Base-by-base conservation (phyloP, 306 rosid species). In the Cucumis melo region DNA sequence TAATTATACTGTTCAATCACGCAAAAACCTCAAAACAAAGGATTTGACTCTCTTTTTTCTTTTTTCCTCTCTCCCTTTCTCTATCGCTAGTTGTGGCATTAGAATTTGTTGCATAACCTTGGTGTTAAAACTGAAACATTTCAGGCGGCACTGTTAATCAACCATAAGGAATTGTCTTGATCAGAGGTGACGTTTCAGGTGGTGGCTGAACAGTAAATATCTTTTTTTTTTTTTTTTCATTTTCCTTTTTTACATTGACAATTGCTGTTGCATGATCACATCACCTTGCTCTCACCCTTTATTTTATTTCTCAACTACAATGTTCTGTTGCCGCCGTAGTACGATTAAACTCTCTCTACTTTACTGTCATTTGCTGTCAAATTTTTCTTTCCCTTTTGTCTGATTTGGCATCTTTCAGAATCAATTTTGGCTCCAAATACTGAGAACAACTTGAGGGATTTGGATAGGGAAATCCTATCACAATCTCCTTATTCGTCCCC, bases 151-250 rank as follows among this genome's bases (percentile, higher is more conserved):
- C 76, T 72, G 61, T 27, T 72, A 13, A 13, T 48, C 44, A 50
- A 72, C 61, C 21, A 46, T 70, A 23, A 27, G 24, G 60, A 48
- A 72, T 23, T 72, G 60, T 72, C 60, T 72, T 3, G 21, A 50
- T 51, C 76, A 48, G 60, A 72, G 77, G 77, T 73, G 77, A 73
- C 62, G 77, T 73, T 73, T 73, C 77, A 73, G 77, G 77, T 73
- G 77, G 77, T 73, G 77, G 77, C 77, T 72, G 60, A 48, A 72
- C 57, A 72, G 76, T 72, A 15, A 23, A 13, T 58, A 16, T 13
- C n/a, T 16, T 17, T 17, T 16, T 63, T 32, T 24, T 27, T 24
- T 14, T n/a, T 20, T 56, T 56, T 56, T 56, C 12, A 3, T 19
- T 64, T 64, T 19, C 3, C 2, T 9, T 10, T 65, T n/a, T 39